phyloP scores from a whole-genome alignment of 192 early-diverging fungal species.

The Linnemannia exigua region DNA sequence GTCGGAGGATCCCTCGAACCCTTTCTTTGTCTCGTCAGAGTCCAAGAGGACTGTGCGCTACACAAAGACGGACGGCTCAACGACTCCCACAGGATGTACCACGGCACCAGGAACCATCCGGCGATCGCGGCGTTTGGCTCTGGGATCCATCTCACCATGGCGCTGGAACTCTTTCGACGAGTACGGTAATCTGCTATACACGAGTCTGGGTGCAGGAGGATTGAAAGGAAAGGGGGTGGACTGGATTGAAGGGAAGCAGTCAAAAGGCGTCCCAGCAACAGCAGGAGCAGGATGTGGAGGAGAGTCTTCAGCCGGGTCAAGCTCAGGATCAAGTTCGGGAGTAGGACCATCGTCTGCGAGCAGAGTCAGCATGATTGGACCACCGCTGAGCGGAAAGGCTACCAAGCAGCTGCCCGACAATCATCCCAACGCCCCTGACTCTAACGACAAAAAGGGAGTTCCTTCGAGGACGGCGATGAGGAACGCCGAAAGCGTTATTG shows the following conservation, averaged over 20 bases:
- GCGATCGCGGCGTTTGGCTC: conserved; percentile 32
- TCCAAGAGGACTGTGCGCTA: conserved; percentile 1
- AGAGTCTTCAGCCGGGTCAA: neutral
- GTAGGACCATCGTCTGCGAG: neutral
- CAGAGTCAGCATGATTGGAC: neutral
- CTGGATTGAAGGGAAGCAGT: neutral
- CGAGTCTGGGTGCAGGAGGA: neutral
- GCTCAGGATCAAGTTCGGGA: neutral
- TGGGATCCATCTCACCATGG: conserved; percentile 47
- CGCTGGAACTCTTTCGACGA: conserved; percentile 45
- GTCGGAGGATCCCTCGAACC: conserved; percentile 19
- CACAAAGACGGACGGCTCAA: conserved; percentile 21
- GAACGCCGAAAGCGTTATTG: conserved; percentile 22
- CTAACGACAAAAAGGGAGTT: conserved; percentile 9
- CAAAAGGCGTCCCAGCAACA: neutral
- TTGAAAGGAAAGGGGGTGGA: neutral
- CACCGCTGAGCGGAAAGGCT: neutral
- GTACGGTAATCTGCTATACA: neutral
- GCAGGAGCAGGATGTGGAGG: neutral
- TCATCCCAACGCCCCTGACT: conserved; percentile 30
- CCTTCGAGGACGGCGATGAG: conserved; percentile 13
- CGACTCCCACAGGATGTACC: conserved; percentile 25
- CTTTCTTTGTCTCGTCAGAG: conserved; percentile 14
- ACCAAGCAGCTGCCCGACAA: conserved; percentile 19
- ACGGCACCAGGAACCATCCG: conserved; percentile 20